Conservation (phyloP, 1,284 basidiomycete species). For the Tetrapyrgos nigripes region DNA sequence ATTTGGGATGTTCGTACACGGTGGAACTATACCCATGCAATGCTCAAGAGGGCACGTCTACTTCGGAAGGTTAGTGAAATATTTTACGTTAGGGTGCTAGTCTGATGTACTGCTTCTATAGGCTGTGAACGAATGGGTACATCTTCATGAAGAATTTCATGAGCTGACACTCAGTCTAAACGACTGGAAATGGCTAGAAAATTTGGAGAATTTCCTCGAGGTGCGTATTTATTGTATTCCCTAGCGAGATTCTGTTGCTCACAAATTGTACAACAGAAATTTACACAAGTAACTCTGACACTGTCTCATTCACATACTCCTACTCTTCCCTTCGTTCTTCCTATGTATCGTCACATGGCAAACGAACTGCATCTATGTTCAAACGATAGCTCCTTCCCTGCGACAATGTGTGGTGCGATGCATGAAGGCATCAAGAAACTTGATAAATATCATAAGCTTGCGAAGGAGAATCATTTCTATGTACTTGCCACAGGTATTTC, state of each 20-base stretch:
- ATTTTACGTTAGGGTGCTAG: neutral
- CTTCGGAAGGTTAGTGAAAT: neutral
- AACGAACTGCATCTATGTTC: constrained; percentile 11
- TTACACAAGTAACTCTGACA: constrained; percentile 27
- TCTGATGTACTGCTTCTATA: constrained; percentile 1
- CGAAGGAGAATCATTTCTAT: constrained; percentile 18
- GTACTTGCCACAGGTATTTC: constrained; percentile 20
- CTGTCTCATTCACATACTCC: constrained; percentile 21
- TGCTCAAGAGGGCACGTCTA: neutral
- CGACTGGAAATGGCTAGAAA: constrained; percentile 19
- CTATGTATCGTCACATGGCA: constrained; percentile 24
- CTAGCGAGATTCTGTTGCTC: neutral
- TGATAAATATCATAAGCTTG: constrained; percentile 18
- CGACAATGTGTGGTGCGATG: constrained; percentile 12
- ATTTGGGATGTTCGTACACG: constrained; percentile 5
- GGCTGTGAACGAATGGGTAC: constrained; percentile 22
- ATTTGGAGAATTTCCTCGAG: constrained; percentile 20
- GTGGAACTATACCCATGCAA: constrained; percentile 13
- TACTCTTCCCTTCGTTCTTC: constrained; percentile 26
- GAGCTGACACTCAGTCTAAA: constrained; percentile 3
- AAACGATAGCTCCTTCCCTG: neutral
- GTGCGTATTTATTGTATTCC: constrained; percentile 5
- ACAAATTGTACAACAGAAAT: constrained; percentile 16
- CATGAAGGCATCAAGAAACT: constrained; percentile 20
- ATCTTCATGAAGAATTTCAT: constrained; percentile 9